phyloP scores from a whole-genome alignment of 2,329 filamentous ascomycete genomes.

The Colletotrichum sp. region DNA sequence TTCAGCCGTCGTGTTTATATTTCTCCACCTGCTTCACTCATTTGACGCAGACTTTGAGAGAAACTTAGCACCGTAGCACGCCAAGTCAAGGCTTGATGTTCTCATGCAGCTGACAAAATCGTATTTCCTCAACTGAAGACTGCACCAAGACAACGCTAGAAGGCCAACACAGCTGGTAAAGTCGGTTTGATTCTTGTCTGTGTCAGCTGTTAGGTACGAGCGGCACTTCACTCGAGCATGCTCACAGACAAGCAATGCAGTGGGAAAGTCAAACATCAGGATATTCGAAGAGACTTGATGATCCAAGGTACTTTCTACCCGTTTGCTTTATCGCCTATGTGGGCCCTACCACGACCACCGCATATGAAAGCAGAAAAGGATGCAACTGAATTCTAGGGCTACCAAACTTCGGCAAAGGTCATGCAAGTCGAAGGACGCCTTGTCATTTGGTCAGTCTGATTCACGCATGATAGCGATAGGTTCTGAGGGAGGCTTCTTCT shows the following conservation, averaged over 20 bases:
- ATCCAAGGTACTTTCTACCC: accelerated
- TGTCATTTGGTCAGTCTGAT: no score
- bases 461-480: accelerated
- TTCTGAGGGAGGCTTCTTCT: not conserved
- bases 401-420: not conserved
- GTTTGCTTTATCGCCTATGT: not conserved
- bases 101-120: accelerated
- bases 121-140: accelerated
- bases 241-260: not conserved
- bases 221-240: accelerated
- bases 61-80: not conserved
- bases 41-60: not conserved
- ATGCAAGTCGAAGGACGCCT: accelerated
- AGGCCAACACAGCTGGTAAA: not conserved
- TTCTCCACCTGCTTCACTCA: not conserved
- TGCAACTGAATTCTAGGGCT: accelerated
- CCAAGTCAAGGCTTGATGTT: not conserved
- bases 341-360: not conserved
- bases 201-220: accelerated
- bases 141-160: not conserved
- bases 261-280: accelerated
- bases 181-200: accelerated
- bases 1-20: accelerated
- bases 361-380: not conserved
- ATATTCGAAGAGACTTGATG: accelerated